These are phyloP conservation scores for Ophiocytium majus DNA, from an alignment of 352 stramenopile genomes.

Conservation along the genomic window DNA sequence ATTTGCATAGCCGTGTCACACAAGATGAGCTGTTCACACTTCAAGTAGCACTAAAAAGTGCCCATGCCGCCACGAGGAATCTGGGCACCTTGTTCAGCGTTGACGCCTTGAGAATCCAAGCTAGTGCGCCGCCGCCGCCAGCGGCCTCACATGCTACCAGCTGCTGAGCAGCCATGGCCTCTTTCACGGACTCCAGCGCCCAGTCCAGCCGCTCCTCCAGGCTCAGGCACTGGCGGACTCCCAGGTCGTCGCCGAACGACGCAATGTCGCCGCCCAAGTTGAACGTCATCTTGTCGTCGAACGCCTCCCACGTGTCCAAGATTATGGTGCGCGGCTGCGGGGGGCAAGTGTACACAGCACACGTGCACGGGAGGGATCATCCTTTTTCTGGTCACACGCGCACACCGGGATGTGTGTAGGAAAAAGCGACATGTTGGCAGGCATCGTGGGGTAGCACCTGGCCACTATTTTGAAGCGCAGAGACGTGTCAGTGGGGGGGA, in stretches of 20 bases:
- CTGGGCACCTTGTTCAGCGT: constrained; percentile 52
- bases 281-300: constrained; percentile 55
- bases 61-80: too few relatives aligned
- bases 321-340: constrained; percentile 45
- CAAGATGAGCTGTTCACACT: too few relatives aligned
- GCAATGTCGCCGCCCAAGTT: constrained; percentile 52
- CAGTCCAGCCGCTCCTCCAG: constrained; percentile 43
- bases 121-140: too few relatives aligned
- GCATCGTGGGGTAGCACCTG: too few relatives aligned
- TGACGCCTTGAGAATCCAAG: constrained; percentile 52
- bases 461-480: too few relatives aligned
- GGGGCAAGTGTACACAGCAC: neutral
- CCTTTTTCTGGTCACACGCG: too few relatives aligned
- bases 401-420: too few relatives aligned
- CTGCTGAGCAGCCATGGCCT: constrained; percentile 13
- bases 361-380: too few relatives aligned
- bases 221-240: constrained; percentile 35
- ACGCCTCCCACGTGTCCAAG: constrained; percentile 53
- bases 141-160: neutral
- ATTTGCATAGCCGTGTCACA: too few relatives aligned
- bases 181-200: constrained; percentile 29
- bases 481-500: too few relatives aligned
- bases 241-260: constrained; percentile 35
- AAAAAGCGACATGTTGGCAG: too few relatives aligned
- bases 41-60: too few relatives aligned